Percentiles rank a stretch among this genome's conserved stretches.
Conservation (phyloP, 1,284 basidiomycete genomes). For the Microstroma glucosiphilum region DNA sequence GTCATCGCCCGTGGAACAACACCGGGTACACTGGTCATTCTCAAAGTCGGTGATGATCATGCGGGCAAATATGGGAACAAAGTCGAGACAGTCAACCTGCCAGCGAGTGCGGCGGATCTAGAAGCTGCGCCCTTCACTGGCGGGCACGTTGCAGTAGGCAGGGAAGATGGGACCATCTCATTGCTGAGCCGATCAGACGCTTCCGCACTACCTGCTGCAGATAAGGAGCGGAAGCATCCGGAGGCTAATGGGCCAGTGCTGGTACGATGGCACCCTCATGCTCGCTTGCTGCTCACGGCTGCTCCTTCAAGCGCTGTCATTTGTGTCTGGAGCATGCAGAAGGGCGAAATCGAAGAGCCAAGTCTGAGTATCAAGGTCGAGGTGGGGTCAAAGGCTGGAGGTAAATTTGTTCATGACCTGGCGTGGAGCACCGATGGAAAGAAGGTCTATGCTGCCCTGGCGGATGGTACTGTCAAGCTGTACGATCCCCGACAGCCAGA, state of each 20-base stretch:
- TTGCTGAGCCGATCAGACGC: background rate
- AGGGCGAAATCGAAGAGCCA: background rate
- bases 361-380: background rate
- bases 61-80: background rate
- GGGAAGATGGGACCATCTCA: constrained; percentile 1
- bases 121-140: background rate
- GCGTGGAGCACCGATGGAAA: background rate
- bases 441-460: background rate
- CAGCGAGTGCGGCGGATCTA: background rate
- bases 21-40: background rate
- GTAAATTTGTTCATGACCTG: background rate
- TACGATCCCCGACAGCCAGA: background rate
- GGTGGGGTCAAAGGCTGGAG: constrained; percentile 1
- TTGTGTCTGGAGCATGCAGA: background rate
- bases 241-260: background rate
- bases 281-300: background rate
- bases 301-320: background rate
- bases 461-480: background rate
- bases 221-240: background rate
- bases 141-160: background rate
- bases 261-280: background rate
- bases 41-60: background rate
- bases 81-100: background rate
- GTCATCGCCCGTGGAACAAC: background rate
- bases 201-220: no score